A percentile compares a stretch with the other conserved stretches of the same genome.
These are phyloP conservation scores for Xylariales sp. DNA, from an alignment of 2,329 filamentous ascomycete genomes.

Conservation along the genomic window DNA sequence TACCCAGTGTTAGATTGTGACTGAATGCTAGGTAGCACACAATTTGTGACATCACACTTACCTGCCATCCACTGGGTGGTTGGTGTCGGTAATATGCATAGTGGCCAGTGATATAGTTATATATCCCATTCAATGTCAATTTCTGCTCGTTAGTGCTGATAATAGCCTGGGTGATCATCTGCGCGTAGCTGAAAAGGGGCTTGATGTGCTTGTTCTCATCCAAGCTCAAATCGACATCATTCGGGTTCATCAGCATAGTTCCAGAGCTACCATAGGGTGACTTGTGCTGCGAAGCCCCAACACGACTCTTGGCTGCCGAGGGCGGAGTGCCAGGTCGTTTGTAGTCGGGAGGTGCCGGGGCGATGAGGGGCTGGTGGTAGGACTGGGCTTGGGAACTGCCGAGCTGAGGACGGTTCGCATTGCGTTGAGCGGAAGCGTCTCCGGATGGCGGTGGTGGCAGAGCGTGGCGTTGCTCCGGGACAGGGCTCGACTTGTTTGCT, in stretches of 20 bases:
- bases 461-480: constrained; percentile 19
- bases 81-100: constrained; percentile 93
- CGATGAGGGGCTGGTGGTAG: constrained; percentile 40
- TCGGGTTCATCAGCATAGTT: constrained; percentile 42
- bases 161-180: constrained; percentile 95
- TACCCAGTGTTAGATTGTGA: too few relatives aligned
- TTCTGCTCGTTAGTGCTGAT: constrained; percentile 82
- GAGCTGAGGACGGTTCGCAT: constrained; percentile 22
- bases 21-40: too few relatives aligned
- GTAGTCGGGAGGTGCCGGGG: constrained; percentile 57
- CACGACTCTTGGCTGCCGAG: constrained; percentile 33
- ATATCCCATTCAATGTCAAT: constrained; percentile 87
- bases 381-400: neutral
- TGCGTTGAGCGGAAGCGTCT: constrained; percentile 14
- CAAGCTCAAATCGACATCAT: constrained; percentile 69
- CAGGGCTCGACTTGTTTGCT: constrained; percentile 16
- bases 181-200: constrained; percentile 92
- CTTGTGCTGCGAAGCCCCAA: constrained; percentile 25
- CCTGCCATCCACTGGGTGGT: constrained; percentile 79
- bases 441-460: constrained; percentile 19
- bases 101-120: constrained; percentile 83
- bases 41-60: constrained; percentile 46
- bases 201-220: constrained; percentile 89
- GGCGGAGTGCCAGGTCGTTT: constrained; percentile 58
- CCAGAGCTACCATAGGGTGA: constrained; percentile 34